Evolutionary conservation across 108 stramenopile genomes (phyloP), one percentile per base, ranked within the genome.

Genomic region (Fragilaria radians): DNA sequence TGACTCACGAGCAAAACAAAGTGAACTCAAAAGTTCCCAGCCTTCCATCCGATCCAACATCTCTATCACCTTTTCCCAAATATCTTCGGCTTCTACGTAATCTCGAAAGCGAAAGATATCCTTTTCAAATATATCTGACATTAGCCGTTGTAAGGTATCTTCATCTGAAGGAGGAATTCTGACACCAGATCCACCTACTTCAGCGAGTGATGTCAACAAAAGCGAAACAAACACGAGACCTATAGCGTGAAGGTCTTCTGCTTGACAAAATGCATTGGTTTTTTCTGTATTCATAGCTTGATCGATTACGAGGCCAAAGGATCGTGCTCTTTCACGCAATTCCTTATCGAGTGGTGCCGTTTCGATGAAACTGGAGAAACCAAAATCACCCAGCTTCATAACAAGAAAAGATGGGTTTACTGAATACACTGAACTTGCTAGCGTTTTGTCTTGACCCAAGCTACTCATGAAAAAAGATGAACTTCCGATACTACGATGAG

Each of bases 161-260:
- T 91, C 89, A 49, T 91, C 86, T 2, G 86, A 86, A 1, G 77
- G 56, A 2, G 89, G 89, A 68, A 91, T 73, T 22, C 24, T 57
- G 51, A 27, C 32, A 2, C 72, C 50, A 23, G 68, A 55, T 9
- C 56, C 69, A 11, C 81, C 74, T 26, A 79, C 59, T 23, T 88
- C 86, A 27, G 84, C 83, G 28, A 91, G 70, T 9, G 80, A 72
- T 1, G 81, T 76, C 24, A 91, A 76, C 18, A 91, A 57, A 54
- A 91, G 52, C 3, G 73, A 82, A 4, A 88, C 55, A 48, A 85
- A 80, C 5, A 91, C 89, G 73, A 91, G 88, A 45, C 89, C 89
- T 4, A 87, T 58, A 7, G 89, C 89, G 72, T 91, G 86, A 42
- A 91, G 57, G 69, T 91, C 89, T 66, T 91, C 89, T 9, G 86